Evolutionary conservation across 2,329 filamentous ascomycete species (phyloP).

Genomic region (Thermothelomyces thermophilus): DNA sequence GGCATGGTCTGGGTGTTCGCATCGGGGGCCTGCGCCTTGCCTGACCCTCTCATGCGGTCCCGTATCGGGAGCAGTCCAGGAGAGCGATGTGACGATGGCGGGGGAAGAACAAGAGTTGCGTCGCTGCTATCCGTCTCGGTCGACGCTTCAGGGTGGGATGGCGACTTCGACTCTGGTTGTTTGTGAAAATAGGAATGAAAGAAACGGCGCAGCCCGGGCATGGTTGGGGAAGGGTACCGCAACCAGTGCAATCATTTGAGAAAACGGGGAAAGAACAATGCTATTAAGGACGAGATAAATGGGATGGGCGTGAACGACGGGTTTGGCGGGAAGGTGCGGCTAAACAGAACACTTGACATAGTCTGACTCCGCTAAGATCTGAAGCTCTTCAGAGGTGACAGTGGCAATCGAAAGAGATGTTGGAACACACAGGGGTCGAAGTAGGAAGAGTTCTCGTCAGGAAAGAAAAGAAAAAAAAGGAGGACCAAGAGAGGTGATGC

Average conservation of each 20-base stretch:
- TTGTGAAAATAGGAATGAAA: conserved; percentile 23
- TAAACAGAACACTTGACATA: not conserved
- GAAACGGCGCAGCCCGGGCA: conserved; percentile 16
- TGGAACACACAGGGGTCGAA: not conserved
- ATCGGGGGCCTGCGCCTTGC: not conserved
- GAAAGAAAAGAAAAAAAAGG: conserved; percentile 3
- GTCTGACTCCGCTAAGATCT: conserved; percentile 19
- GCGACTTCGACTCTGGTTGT: conserved; percentile 13
- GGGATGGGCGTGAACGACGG: too few relatives aligned
- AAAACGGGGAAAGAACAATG: not conserved
- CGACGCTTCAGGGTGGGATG: conserved; percentile 15
- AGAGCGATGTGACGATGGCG: conserved; percentile 1
- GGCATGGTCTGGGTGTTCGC: conserved; percentile 11
- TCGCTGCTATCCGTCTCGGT: conserved; percentile 22
- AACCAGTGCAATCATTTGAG: not conserved
- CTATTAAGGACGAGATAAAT: not conserved
- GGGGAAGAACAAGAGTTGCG: conserved; percentile 1
- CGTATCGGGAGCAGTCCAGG: not conserved
- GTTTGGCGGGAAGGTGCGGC: not conserved
- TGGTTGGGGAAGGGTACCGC: conserved; percentile 1
- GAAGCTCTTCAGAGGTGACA: too few relatives aligned
- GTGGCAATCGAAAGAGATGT: not conserved
- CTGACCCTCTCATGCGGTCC: not conserved
- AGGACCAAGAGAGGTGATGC: conserved; percentile 5
- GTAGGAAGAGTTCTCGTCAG: too few relatives aligned